Percentiles rank a stretch among this genome's conserved stretches.
Conservation (phyloP, 352 stramenopile species). For the Bremia lactucae region DNA sequence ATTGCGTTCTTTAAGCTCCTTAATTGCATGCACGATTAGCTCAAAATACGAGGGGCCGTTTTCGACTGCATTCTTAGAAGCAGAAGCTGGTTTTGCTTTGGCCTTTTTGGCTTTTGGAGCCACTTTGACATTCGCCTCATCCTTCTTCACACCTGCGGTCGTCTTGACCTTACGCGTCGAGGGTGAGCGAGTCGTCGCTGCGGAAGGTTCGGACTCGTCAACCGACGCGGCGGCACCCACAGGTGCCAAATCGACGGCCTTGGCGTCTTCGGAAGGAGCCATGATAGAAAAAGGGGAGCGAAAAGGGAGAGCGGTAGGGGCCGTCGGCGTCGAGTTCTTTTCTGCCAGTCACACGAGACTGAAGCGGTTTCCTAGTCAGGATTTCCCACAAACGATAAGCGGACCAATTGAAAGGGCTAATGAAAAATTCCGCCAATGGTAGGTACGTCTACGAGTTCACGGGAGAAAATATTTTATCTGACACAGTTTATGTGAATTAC, state of each 20-base stretch:
- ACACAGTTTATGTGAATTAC: too few relatives aligned
- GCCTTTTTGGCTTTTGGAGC: constrained; percentile 57
- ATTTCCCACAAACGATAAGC: constrained; percentile 12
- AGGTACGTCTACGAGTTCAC: constrained; percentile 3
- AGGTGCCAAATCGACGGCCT: constrained; percentile 33
- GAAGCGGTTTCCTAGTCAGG: constrained; percentile 13
- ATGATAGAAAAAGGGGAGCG: constrained; percentile 5
- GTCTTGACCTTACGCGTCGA: constrained; percentile 60
- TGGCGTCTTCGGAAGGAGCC: constrained; percentile 40
- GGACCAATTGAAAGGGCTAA: constrained; percentile 10
- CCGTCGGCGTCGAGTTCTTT: constrained; percentile 35
- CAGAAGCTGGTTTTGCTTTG: constrained; percentile 26
- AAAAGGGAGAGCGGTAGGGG: constrained; percentile 10
- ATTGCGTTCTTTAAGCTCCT: constrained; percentile 87
- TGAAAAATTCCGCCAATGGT: constrained; percentile 24
- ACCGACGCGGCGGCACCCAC: constrained; percentile 9
- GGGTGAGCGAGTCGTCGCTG: constrained; percentile 32
- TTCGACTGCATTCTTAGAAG: constrained; percentile 27
- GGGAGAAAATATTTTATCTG: constrained; percentile 18
- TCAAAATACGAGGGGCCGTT: constrained; percentile 77
- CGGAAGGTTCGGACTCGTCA: constrained; percentile 9
- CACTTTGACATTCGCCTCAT: constrained; percentile 19
- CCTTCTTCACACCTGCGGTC: constrained; percentile 26
- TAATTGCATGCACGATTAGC: constrained; percentile 85
- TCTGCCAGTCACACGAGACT: constrained; percentile 21